Evolutionary conservation across 2,329 filamentous ascomycete species (phyloP).

Genomic region (Aureobasidium lini): DNA sequence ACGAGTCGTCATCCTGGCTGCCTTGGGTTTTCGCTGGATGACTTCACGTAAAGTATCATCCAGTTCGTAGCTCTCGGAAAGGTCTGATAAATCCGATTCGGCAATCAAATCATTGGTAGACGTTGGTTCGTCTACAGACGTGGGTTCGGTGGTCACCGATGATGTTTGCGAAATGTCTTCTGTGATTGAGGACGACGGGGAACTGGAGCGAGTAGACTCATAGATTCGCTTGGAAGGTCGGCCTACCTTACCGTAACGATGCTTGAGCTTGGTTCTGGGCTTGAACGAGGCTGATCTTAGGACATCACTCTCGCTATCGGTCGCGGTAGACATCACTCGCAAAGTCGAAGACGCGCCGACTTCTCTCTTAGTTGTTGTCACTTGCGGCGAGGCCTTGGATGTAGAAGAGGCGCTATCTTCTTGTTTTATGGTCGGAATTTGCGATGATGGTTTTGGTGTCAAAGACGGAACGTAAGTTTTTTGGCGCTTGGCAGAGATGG

Average conservation of each 20-base stretch:
- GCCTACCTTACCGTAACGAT: constrained; percentile 4
- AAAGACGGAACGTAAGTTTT: neutral
- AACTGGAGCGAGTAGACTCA: constrained; percentile 12
- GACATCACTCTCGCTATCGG: constrained; percentile 6
- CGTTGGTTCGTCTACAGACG: constrained; percentile 14
- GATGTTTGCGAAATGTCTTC: constrained; percentile 15
- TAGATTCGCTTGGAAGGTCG: neutral
- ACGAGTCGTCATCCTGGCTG: constrained; percentile 14
- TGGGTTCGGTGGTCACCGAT: constrained; percentile 16
- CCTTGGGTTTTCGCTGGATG: constrained; percentile 27
- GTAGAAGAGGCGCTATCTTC: neutral
- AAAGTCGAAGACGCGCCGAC: neutral
- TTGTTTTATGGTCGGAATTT: constrained; percentile 1
- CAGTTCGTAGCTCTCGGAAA: constrained; percentile 31
- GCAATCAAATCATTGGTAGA: neutral
- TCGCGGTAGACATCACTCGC: neutral
- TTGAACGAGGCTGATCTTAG: constrained; percentile 4
- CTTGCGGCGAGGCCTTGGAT: neutral
- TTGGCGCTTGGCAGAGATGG: neutral
- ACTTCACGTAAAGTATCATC: constrained; percentile 31
- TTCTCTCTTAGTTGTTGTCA: constrained; percentile 18
- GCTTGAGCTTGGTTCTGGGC: constrained; percentile 1
- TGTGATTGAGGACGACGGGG: constrained; percentile 14
- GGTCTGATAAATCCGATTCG: constrained; percentile 33
- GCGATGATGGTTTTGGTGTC: neutral